Conservation (phyloP, 208 protist species). For the Angomonas desouzai region DNA sequence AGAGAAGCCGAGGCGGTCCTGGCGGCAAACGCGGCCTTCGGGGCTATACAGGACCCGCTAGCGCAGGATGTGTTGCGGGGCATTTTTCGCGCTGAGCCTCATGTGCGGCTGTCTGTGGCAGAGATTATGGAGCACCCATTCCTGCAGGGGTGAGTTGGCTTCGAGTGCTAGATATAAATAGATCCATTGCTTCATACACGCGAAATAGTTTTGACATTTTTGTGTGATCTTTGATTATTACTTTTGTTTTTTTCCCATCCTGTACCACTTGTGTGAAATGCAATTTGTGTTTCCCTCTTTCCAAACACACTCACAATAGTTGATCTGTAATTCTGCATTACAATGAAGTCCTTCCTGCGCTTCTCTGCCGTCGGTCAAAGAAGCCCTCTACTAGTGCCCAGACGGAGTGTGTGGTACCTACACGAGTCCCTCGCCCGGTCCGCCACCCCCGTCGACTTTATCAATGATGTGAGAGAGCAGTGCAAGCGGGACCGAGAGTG, state of each 20-base stretch:
- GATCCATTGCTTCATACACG: background rate
- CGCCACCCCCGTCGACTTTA: background rate
- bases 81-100: slow-evolving; percentile 46
- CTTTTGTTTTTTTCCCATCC: background rate
- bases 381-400: background rate
- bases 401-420: background rate
- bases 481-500: slow-evolving; percentile 18
- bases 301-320: no score
- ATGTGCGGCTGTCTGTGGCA: slow-evolving; percentile 38
- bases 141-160: slow-evolving; percentile 14
- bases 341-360: background rate
- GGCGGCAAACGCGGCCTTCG: slow-evolving; percentile 39
- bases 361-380: background rate
- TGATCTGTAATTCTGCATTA: background rate
- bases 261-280: background rate
- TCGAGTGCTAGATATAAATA: background rate
- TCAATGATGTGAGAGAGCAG: background rate
- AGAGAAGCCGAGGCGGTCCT: slow-evolving; percentile 42
- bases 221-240: no score
- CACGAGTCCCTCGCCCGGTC: background rate
- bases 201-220: background rate
- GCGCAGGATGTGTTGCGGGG: slow-evolving; percentile 59
- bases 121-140: slow-evolving; percentile 73
- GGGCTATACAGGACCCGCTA: slow-evolving; percentile 36
- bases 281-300: background rate